Evolutionary conservation across 1,139 yeast genomes (phyloP).

Genomic region (Suhomyces yuchorum): DNA sequence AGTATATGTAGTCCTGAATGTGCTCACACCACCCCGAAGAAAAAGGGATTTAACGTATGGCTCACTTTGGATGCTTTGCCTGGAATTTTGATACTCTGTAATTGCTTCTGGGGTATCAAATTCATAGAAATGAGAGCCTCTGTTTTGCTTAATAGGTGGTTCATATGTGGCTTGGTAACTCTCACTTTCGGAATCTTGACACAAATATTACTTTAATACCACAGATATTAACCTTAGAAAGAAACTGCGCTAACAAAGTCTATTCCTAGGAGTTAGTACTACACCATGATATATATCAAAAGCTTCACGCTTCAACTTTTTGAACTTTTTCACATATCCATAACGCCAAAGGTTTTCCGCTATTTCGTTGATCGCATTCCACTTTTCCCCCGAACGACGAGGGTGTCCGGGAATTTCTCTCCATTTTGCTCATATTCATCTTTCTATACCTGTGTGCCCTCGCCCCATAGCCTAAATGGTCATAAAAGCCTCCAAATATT

Average conservation of each 20-base stretch:
- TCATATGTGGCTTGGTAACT: too few species aligned
- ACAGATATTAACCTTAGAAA: not conserved
- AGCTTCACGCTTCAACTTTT: not conserved
- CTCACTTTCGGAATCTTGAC: too few species aligned
- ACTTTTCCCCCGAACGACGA: constrained; percentile 10
- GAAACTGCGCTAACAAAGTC: constrained; percentile 4
- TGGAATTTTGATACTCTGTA: too few species aligned
- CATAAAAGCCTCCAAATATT: not conserved
- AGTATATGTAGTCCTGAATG: too few species aligned
- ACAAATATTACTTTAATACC: too few species aligned
- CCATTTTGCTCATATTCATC: not conserved
- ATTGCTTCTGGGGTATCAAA: too few species aligned
- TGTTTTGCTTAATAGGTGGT: too few species aligned
- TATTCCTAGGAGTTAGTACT: constrained; percentile 1
- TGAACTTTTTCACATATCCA: constrained; percentile 11
- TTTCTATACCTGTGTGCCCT: constrained; percentile 2
- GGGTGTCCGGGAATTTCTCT: constrained; percentile 7
- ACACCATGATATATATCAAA: not conserved
- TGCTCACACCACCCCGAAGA: too few species aligned
- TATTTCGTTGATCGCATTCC: constrained; percentile 4
- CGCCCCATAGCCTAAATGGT: constrained; percentile 2
- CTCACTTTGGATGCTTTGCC: too few species aligned
- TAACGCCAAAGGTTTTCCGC: constrained; percentile 15
- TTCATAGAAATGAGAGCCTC: too few species aligned
- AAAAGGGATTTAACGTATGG: too few species aligned